Base-by-base conservation (phyloP, 257 asterid genomes). In the Nicotiana obtusifolia region DNA sequence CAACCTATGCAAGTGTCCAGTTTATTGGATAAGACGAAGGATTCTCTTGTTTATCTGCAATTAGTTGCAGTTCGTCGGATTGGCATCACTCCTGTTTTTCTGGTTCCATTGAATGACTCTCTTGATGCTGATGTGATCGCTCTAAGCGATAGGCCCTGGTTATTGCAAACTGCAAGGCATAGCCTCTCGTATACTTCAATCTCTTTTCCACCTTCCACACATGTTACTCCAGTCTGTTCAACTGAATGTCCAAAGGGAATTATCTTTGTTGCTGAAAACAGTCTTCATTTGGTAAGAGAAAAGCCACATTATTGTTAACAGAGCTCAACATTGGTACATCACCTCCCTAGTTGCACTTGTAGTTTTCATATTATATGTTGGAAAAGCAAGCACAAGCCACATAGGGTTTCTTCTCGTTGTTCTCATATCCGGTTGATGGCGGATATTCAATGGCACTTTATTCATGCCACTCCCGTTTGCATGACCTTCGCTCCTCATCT, bases 141-240 rank as follows among this genome's bases (percentile, higher is more conserved):
- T 85, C 95, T 95, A 87, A 94, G 99, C 86, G 99, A 95, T 85
- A 92, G 97, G 91, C 99, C 99, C 83, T 95, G 99, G 99, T 89
- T 95, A 83, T 86, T 95, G 88, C 98, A 94, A 88, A 91, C 95
- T 82, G 98, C 98, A 85, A 91, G 99, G 76, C 99, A 92, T 83
- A 94, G 99, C 91, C 92, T 95, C 78, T 94, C 97, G 37, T 95
- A 91, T 86, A 92, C 96, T 69, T 95, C 99, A 65, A 89, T 95
- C 87, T 94, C 98, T 76, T 94, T 95, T 89, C 97, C 88, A 83
- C 97, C 99, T 82, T 90, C 99, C 77, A 95, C 98, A 68, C 97
- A 95, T 89, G 98, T 89, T 79, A 94, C 99, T 87, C 97, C 99
- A 71, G 98, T 95, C 66, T 85, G 93, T 80, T 95, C 98, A 78